Evolutionary conservation across 768 basidiomycete species (phyloP).

Genomic region (Suillus subluteus): DNA sequence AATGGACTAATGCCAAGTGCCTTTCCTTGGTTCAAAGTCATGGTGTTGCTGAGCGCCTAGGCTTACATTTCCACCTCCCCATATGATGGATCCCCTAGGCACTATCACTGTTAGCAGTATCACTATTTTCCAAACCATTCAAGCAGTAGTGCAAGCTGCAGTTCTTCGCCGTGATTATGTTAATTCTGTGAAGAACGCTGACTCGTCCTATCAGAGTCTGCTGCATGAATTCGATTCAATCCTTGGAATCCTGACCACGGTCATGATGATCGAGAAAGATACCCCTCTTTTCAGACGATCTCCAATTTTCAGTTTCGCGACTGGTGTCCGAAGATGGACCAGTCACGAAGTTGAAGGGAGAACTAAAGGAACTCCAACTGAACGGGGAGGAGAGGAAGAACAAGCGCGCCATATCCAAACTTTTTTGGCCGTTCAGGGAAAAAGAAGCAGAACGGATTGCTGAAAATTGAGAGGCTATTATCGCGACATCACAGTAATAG

Average conservation of each 20-base stretch:
- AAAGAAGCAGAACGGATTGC: not conserved
- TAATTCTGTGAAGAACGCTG: not conserved
- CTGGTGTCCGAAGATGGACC: not conserved
- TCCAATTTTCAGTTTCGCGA: not conserved
- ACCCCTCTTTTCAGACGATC: not conserved
- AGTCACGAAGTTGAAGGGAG: not conserved
- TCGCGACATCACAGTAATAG: not conserved
- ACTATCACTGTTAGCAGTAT: not conserved
- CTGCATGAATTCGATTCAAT: not conserved
- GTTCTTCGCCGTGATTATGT: not conserved
- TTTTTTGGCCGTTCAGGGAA: slow-evolving; percentile 12
- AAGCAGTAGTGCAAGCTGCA: not conserved
- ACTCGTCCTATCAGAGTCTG: not conserved
- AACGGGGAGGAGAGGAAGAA: not conserved
- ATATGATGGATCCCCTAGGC: not conserved
- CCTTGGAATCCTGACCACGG: not conserved
- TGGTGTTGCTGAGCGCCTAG: no score
- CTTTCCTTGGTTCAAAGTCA: no score
- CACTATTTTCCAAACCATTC: slow-evolving; percentile 3
- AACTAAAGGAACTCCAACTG: not conserved
- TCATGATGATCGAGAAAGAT: not conserved
- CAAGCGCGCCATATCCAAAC: not conserved
- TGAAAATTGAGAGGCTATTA: not conserved
- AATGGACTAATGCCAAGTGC: no score
- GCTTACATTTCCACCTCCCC: no score